phyloP scores from a whole-genome alignment of 2,329 filamentous ascomycete species.

The Grosmannia clavigera region DNA sequence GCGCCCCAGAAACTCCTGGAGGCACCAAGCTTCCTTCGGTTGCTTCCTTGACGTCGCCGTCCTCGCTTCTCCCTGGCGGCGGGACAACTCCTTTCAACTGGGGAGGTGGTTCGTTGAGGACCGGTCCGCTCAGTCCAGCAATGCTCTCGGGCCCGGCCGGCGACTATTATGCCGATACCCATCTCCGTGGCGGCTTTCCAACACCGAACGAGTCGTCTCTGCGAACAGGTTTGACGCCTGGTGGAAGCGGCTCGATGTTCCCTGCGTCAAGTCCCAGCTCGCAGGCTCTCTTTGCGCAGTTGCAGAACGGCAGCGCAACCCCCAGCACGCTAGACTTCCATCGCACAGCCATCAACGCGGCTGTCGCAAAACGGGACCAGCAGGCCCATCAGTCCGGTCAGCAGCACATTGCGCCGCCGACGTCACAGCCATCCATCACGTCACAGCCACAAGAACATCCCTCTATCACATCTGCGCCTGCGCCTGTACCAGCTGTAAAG shows the following conservation, averaged over 20 bases:
- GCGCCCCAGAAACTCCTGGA: slow-evolving; percentile 65
- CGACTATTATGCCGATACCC: slow-evolving; percentile 80
- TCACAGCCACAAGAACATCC: slow-evolving; percentile 43
- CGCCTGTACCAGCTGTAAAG: slow-evolving; percentile 25
- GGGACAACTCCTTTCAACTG: slow-evolving; percentile 67
- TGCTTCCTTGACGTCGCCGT: slow-evolving; percentile 81
- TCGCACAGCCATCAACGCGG: slow-evolving; percentile 74
- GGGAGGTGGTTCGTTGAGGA: slow-evolving; percentile 72
- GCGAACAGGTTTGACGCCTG: slow-evolving; percentile 81
- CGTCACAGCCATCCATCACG: slow-evolving; percentile 19
- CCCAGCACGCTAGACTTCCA: slow-evolving; percentile 91
- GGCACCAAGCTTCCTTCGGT: slow-evolving; percentile 77
- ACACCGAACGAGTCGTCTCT: slow-evolving; percentile 95
- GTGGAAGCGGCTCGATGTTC: slow-evolving; percentile 95
- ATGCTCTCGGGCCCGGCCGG: slow-evolving; percentile 82
- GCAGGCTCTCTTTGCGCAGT: slow-evolving; percentile 66
- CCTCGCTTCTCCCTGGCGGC: slow-evolving; percentile 62
- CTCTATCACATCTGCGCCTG: slow-evolving; percentile 22
- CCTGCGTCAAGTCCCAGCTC: slow-evolving; percentile 81
- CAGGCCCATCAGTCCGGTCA: slow-evolving; percentile 24
- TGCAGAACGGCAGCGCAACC: slow-evolving; percentile 72
- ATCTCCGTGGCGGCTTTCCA: slow-evolving; percentile 72
- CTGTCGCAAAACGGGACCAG: slow-evolving; percentile 50
- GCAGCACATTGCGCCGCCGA: slow-evolving; percentile 10
- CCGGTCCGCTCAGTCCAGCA: slow-evolving; percentile 87